Conservation (phyloP, 495 filamentous ascomycete genomes). For the Tuber aestivum region DNA sequence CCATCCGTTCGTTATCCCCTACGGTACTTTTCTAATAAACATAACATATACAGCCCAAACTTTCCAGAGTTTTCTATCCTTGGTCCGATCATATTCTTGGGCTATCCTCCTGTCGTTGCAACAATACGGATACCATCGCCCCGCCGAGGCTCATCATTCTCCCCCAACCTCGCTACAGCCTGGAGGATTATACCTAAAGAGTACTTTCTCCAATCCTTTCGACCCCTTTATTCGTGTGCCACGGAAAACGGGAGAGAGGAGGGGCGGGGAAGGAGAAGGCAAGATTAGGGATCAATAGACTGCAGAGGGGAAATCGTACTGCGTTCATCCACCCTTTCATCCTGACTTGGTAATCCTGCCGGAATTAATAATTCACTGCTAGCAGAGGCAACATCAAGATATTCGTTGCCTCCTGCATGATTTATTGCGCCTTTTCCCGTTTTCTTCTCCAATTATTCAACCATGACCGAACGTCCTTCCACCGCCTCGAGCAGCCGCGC, state of each 20-base stretch:
- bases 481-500: slow-evolving; percentile 39
- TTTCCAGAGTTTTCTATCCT: not conserved
- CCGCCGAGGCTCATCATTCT: not conserved
- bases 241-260: not conserved
- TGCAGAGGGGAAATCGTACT: not conserved
- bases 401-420: slow-evolving; percentile 1
- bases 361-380: not conserved
- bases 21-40: not conserved
- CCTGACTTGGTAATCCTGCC: not conserved
- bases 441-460: slow-evolving; percentile 10
- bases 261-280: not conserved
- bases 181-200: not conserved
- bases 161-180: not conserved
- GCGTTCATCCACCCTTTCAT: not conserved
- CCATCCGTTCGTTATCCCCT: not conserved
- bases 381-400: not conserved
- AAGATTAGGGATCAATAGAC: not conserved
- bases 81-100: not conserved
- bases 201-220: not conserved
- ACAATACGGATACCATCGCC: not conserved
- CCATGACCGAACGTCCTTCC: slow-evolving; percentile 41
- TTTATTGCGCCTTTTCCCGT: not conserved
- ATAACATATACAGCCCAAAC: not conserved
- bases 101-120: not conserved
- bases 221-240: not conserved